Evolutionary conservation across 2,329 filamentous ascomycete genomes (phyloP).

Genomic region (Laburnicola sp.): DNA sequence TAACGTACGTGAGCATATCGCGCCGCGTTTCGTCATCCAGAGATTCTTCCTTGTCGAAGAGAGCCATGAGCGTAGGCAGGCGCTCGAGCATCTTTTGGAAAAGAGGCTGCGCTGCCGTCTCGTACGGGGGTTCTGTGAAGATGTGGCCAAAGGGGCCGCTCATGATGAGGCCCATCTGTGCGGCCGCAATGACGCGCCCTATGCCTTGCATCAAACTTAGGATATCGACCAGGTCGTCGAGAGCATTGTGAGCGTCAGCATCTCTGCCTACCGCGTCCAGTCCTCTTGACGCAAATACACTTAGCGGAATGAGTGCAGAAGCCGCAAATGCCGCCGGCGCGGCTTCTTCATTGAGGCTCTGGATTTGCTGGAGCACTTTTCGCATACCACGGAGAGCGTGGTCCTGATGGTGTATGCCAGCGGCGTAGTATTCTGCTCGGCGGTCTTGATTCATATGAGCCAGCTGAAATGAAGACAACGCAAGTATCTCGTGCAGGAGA

Average conservation of each 20-base stretch:
- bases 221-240: constrained; percentile 40
- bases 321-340: constrained; percentile 37
- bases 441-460: constrained; percentile 35
- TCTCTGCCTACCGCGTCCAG: constrained; percentile 24
- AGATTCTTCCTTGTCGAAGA: constrained; percentile 26
- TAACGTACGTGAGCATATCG: constrained; percentile 21
- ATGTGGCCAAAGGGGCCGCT: constrained; percentile 32
- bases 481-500: constrained; percentile 49
- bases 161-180: constrained; percentile 19
- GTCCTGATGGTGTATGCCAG: constrained; percentile 45
- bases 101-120: constrained; percentile 33
- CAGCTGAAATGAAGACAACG: constrained; percentile 46
- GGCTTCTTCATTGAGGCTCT: constrained; percentile 34
- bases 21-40: constrained; percentile 23
- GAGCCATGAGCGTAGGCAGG: constrained; percentile 22
- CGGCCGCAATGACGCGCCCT: constrained; percentile 31
- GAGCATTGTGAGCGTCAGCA: constrained; percentile 13
- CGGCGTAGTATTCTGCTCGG: constrained; percentile 33
- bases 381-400: constrained; percentile 40
- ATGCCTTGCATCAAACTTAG: constrained; percentile 44
- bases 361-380: constrained; percentile 29
- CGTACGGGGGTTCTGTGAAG: constrained; percentile 21
- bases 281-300: constrained; percentile 36
- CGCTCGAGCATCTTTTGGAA: constrained; percentile 27
- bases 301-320: constrained; percentile 36